These are phyloP conservation scores for Phytophthora megakarya DNA, from an alignment of 352 stramenopile genomes.

Conservation along the genomic window DNA sequence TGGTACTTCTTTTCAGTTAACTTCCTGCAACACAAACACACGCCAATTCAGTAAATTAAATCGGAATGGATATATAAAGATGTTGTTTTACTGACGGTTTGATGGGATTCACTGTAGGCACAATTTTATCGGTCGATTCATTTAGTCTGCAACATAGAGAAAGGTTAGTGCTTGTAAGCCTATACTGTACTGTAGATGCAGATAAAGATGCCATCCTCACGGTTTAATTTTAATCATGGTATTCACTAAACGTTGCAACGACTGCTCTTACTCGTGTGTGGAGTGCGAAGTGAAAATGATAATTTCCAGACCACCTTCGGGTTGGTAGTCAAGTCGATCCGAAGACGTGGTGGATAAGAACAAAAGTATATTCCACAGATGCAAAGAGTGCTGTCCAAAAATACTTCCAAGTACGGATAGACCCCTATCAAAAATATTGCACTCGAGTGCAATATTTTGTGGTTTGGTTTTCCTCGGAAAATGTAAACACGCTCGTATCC, in stretches of 20 bases:
- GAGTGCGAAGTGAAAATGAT: background rate
- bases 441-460: too few relatives aligned
- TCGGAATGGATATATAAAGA: background rate
- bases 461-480: too few relatives aligned
- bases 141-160: background rate
- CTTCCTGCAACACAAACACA: background rate
- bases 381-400: too few relatives aligned
- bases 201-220: background rate
- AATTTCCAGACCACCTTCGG: too few relatives aligned
- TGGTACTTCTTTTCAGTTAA: conserved; percentile 33
- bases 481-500: too few relatives aligned
- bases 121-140: background rate
- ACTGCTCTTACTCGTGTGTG: background rate
- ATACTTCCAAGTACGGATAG: too few relatives aligned
- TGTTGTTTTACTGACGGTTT: conserved; percentile 5
- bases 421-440: too few relatives aligned
- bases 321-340: background rate
- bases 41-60: background rate
- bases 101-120: conserved; percentile 1
- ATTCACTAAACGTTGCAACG: background rate
- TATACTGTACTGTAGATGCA: too few relatives aligned
- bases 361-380: background rate
- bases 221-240: conserved; percentile 17
- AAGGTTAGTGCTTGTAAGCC: background rate
- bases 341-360: background rate